phyloP scores from a whole-genome alignment of 768 basidiomycete species.

The Tulasnella calospora region DNA sequence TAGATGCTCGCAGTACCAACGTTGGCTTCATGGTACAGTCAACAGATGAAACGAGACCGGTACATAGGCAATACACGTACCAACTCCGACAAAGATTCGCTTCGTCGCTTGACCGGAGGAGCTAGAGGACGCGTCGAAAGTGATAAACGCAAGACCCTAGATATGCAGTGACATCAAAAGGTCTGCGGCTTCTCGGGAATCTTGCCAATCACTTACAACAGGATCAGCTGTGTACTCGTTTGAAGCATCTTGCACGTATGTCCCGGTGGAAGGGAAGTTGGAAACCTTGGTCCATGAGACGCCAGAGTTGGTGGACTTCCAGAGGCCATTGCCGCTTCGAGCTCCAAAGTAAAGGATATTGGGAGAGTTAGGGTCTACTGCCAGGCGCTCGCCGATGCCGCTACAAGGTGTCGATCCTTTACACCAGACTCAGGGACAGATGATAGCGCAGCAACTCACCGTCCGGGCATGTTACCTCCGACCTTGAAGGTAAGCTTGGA shows the following conservation, averaged over 20 bases:
- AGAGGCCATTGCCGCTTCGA: constrained; percentile 58
- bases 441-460: constrained; percentile 35
- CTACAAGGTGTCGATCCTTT: neutral
- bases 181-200: neutral
- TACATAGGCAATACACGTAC: neutral
- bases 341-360: constrained; percentile 61
- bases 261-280: constrained; percentile 54
- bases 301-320: constrained; percentile 60
- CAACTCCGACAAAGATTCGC: constrained; percentile 63
- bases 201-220: neutral
- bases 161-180: constrained; percentile 36
- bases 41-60: neutral
- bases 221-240: neutral
- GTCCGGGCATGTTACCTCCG: constrained; percentile 65
- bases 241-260: constrained; percentile 45
- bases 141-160: constrained; percentile 53
- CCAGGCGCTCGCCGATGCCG: constrained; percentile 46
- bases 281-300: constrained; percentile 57
- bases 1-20: constrained; percentile 52
- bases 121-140: constrained; percentile 46
- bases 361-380: constrained; percentile 59
- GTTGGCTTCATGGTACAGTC: constrained; percentile 38
- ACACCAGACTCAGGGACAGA: constrained; percentile 31
- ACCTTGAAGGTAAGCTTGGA: constrained; percentile 55
- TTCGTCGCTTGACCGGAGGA: constrained; percentile 50